Evolutionary conservation across 169 alveolate species (phyloP).

Genomic region (Plasmodium ovale): DNA sequence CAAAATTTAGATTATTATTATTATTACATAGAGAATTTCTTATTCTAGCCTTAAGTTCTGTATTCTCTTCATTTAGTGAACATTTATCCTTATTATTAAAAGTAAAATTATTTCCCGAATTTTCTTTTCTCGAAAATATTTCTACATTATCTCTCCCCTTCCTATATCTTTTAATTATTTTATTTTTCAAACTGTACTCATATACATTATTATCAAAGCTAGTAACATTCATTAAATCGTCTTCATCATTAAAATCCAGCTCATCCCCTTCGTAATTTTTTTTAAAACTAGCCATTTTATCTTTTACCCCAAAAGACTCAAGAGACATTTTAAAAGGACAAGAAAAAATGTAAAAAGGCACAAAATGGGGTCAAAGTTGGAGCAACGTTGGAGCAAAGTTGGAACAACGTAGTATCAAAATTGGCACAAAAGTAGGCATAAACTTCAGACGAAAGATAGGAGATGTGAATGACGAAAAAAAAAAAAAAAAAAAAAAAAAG

Average conservation of each 20-base stretch:
- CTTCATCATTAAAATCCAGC: slow-evolving; percentile 38
- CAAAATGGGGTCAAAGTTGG: not conserved
- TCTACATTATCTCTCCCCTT: slow-evolving; percentile 23
- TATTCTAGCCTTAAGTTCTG: slow-evolving; percentile 23
- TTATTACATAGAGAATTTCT: slow-evolving; percentile 35
- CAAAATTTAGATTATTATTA: slow-evolving; percentile 21
- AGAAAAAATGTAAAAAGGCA: not conserved
- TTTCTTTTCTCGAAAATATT: slow-evolving; percentile 3
- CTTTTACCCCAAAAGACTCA: slow-evolving; percentile 22
- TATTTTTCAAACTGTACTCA: slow-evolving; percentile 11
- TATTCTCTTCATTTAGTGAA: slow-evolving; percentile 41
- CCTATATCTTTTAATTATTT: slow-evolving; percentile 21
- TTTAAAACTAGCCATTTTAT: slow-evolving; percentile 1
- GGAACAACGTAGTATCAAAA: not conserved
- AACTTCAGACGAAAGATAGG: not conserved
- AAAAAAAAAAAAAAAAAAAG: not conserved
- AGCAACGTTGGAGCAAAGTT: not conserved
- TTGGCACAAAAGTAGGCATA: not conserved
- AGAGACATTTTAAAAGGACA: slow-evolving; percentile 71
- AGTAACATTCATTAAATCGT: not conserved
- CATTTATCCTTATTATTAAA: slow-evolving; percentile 19
- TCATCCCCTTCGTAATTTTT: slow-evolving; percentile 25
- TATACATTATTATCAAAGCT: slow-evolving; percentile 21
- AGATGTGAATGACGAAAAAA: too few species aligned
- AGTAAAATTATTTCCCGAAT: slow-evolving; percentile 11